phyloP scores from a whole-genome alignment of 2,329 filamentous ascomycete species.

The Sporothrix protearum region DNA sequence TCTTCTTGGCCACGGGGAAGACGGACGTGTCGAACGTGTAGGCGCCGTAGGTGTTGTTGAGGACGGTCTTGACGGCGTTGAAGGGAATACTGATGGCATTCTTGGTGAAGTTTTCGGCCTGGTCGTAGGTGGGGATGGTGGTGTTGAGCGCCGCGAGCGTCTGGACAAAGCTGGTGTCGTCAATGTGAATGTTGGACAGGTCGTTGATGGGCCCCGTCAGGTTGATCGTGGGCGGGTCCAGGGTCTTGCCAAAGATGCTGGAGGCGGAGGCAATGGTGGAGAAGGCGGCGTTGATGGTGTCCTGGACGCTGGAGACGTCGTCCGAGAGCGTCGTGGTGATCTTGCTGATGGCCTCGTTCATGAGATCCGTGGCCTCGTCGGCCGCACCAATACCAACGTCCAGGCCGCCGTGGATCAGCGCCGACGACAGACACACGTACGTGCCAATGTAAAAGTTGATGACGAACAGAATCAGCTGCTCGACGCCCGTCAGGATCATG shows the following conservation, averaged over 20 bases:
- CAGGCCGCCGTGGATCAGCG: conserved; percentile 75
- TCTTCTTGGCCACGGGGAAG: conserved; percentile 81
- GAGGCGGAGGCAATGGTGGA: conserved; percentile 52
- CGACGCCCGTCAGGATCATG: conserved; percentile 75
- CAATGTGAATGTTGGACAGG: conserved; percentile 66
- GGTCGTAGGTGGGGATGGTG: conserved; percentile 75
- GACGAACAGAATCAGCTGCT: conserved; percentile 84
- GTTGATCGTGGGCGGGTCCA: conserved; percentile 51
- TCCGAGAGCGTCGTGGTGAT: conserved; percentile 56
- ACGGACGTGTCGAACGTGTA: conserved; percentile 75
- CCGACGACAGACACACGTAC: conserved; percentile 83
- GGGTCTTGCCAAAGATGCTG: conserved; percentile 42
- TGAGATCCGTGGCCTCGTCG: conserved; percentile 43
- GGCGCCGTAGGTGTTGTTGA: conserved; percentile 66
- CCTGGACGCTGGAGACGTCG: conserved; percentile 40
- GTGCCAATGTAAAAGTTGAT: conserved; percentile 89
- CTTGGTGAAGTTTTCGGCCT: conserved; percentile 79
- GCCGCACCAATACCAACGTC: conserved; percentile 56
- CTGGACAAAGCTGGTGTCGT: conserved; percentile 62
- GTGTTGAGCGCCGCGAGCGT: conserved; percentile 69
- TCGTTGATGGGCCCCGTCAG: conserved; percentile 61
- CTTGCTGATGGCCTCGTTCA: conserved; percentile 50
- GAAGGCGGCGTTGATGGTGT: conserved; percentile 56
- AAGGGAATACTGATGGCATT: conserved; percentile 75
- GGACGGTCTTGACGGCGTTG: conserved; percentile 67